A percentile compares a stretch with the other conserved stretches of the same genome.
Evolutionary conservation across 306 rosid genomes (phyloP).

Genomic region (Prosopis cineraria): DNA sequence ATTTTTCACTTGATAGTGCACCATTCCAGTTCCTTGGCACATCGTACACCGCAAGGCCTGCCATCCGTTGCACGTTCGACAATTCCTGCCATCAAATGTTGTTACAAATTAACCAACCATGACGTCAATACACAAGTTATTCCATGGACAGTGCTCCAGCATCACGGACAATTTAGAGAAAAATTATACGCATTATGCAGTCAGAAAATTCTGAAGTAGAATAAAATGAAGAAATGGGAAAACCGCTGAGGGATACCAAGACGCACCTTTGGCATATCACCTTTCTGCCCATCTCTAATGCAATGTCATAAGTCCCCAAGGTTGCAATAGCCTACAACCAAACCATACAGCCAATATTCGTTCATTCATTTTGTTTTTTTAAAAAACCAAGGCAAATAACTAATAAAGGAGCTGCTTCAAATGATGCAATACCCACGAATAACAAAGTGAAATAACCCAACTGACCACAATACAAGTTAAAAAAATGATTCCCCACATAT

Average conservation of each 20-base stretch:
- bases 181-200: not conserved
- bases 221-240: not conserved
- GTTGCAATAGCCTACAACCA: slow-evolving; percentile 79
- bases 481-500: not conserved
- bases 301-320: slow-evolving; percentile 95
- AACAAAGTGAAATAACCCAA: slow-evolving; percentile 28
- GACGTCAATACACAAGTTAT: slow-evolving; percentile 16
- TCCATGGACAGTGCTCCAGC: not conserved
- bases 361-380: not conserved
- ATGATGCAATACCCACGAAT: slow-evolving; percentile 21
- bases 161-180: not conserved
- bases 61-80: slow-evolving; percentile 92
- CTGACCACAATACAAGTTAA: not conserved
- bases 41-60: slow-evolving; percentile 84
- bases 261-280: slow-evolving; percentile 88
- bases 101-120: slow-evolving; percentile 34
- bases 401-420: not conserved
- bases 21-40: slow-evolving; percentile 92
- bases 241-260: slow-evolving; percentile 31
- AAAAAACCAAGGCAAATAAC: slow-evolving; percentile 25
- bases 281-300: slow-evolving; percentile 85
- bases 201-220: not conserved
- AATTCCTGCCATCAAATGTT: slow-evolving; percentile 58
- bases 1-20: slow-evolving; percentile 90
- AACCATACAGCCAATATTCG: slow-evolving; percentile 29